Evolutionary conservation across 345 rosid genomes (phyloP).

Genomic region (Hypericum perforatum): DNA sequence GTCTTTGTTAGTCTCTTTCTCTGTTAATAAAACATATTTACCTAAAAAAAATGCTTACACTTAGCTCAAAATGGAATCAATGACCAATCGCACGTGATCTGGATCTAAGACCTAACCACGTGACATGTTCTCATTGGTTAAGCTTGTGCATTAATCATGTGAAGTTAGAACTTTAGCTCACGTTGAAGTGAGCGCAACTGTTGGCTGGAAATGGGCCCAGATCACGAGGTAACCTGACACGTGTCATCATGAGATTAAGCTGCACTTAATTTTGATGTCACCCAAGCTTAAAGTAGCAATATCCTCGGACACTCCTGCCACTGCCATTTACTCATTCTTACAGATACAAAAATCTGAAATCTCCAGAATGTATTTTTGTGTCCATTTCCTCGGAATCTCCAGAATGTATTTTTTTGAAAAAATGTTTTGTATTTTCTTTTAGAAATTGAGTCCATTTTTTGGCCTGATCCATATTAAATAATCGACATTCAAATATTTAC

Average conservation of each 20-base stretch:
- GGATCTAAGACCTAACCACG: slow-evolving; percentile 13
- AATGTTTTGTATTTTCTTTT: no score
- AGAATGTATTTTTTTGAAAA: no score
- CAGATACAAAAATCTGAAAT: no score
- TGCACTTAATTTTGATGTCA: slow-evolving; percentile 11
- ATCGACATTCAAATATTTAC: no score
- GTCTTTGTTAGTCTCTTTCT: no score
- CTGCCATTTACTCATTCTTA: background rate
- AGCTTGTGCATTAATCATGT: slow-evolving; percentile 21
- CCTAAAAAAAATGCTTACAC: no score
- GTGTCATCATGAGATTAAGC: slow-evolving; percentile 24
- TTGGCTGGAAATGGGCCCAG: slow-evolving; percentile 25
- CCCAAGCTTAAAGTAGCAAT: slow-evolving; percentile 12
- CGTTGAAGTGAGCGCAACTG: slow-evolving; percentile 35
- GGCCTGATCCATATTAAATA: no score
- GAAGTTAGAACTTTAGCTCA: slow-evolving; percentile 27
- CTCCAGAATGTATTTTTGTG: no score
- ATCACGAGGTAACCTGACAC: slow-evolving; percentile 31
- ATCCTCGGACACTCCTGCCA: slow-evolving; percentile 4
- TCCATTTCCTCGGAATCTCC: no score
- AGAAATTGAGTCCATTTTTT: no score
- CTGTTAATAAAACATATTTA: no score
- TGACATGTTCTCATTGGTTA: slow-evolving; percentile 16
- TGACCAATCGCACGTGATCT: slow-evolving; percentile 21
- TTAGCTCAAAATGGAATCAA: background rate